A percentile compares a stretch with the other conserved stretches of the same genome.
Conservation (phyloP, 371 early-diverging fungal species). For the Haplosporangium sp. region DNA sequence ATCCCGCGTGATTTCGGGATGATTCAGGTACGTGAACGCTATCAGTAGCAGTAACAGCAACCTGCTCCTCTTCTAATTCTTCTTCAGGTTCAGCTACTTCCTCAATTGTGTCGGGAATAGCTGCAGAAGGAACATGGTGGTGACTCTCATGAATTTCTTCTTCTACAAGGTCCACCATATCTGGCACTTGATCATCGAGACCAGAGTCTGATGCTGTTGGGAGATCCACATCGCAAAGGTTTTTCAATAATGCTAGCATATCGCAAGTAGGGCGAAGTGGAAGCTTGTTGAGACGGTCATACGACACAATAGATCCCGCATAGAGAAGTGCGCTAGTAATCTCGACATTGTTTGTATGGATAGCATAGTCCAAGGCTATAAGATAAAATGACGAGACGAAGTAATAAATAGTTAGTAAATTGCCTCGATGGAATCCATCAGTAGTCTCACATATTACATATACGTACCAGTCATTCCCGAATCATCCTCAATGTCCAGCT, state of each 20-base stretch:
- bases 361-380: constrained; percentile 52
- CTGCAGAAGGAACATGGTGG: background rate
- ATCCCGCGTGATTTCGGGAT: no score
- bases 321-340: constrained; percentile 37
- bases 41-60: no score
- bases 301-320: constrained; percentile 47
- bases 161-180: constrained; percentile 17
- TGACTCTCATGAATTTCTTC: constrained; percentile 6
- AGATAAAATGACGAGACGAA: background rate
- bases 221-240: constrained; percentile 33
- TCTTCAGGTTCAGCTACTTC: constrained; percentile 26
- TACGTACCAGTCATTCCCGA: constrained; percentile 44
- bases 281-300: constrained; percentile 33
- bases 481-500: constrained; percentile 48
- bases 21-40: constrained; percentile 1
- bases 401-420: background rate
- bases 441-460: background rate
- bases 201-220: background rate
- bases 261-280: constrained; percentile 27
- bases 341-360: constrained; percentile 48
- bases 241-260: constrained; percentile 29
- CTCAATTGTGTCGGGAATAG: constrained; percentile 20
- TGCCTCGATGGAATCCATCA: background rate
- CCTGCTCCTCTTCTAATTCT: background rate
- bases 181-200: constrained; percentile 14